Evolutionary conservation across 805 yeast species (phyloP), one percentile per base, ranked within the genome.

Genomic region (Hanseniaspora singularis): DNA sequence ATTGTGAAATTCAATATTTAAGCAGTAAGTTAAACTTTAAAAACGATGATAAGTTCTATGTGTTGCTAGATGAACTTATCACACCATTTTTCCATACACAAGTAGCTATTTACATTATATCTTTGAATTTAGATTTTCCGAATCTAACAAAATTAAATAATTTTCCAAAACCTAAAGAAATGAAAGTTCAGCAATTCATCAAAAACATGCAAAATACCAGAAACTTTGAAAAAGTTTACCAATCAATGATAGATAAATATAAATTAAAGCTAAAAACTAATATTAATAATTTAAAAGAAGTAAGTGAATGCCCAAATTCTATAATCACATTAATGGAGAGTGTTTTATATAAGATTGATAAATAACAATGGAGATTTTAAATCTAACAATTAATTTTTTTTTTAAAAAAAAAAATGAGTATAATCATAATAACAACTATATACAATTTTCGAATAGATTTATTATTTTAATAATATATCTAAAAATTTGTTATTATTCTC

Each of bases 81-180:
- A 23, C 12, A 4, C 18, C 26, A 1, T 30, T 30, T 31, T 32
- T 24, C 14, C 36, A 44, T 12, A 44, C 48, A 12, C 37, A 37
- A 18, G n/a, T 37, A 3, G 48, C 41, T 2, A 23, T 44, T 31
- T 37, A 15, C 16, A 7, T 44, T 7, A 37, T 44, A 5, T 36
- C 48, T 4, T 24, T 44, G 20, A 37, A 44, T 19, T 15, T 36
- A n/a, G 41, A 36, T 18, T 31, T 44, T 19, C 32, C 41, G 2
- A 44, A 44, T 27, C 15, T 44, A 15, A 31, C 10, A 4, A 36
- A 37, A 16, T 4, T 44, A 10, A 37, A 30, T 9, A 14, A 24
- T 1, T 37, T 44, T 36, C 19, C 48, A 30, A 44, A 31, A 18
- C 32, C 32, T 1, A 44, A 44, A n/a, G 32, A 37, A 32, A 7